These are phyloP conservation scores for Colletotrichum higginsianum DNA, from an alignment of 2,329 filamentous ascomycete genomes.

Conservation along the genomic window DNA sequence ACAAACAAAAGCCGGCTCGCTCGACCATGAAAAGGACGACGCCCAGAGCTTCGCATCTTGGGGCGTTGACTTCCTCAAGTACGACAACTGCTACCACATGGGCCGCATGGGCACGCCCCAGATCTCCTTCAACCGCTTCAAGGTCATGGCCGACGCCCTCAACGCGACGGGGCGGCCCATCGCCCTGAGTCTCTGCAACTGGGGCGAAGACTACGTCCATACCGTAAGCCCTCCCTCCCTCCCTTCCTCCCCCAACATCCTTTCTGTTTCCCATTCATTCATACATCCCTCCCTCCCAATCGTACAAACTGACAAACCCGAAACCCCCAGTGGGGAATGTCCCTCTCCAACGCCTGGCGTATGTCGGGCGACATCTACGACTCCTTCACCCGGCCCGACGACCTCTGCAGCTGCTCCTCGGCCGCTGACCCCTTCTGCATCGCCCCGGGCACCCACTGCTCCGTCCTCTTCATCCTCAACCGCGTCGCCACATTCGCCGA, in stretches of 20 bases:
- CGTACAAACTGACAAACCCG: slow-evolving; percentile 13
- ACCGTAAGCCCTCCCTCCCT: slow-evolving; percentile 14
- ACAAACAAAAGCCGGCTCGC: slow-evolving; percentile 55
- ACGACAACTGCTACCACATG: slow-evolving; percentile 62
- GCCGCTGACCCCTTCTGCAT: slow-evolving; percentile 46
- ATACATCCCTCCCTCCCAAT: neutral
- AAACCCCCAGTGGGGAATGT: slow-evolving; percentile 47
- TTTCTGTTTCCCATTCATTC: neutral
- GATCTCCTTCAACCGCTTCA: slow-evolving; percentile 49
- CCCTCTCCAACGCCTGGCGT: slow-evolving; percentile 52
- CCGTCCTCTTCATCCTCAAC: slow-evolving; percentile 49
- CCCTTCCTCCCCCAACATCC: too few relatives aligned
- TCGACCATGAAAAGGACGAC: slow-evolving; percentile 67
- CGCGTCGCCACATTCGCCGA: slow-evolving; percentile 45
- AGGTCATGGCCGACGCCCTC: slow-evolving; percentile 53
- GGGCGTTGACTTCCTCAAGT: slow-evolving; percentile 69
- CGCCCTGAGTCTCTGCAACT: slow-evolving; percentile 53
- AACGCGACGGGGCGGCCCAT: slow-evolving; percentile 51
- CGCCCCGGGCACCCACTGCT: slow-evolving; percentile 47
- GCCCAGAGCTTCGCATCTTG: slow-evolving; percentile 67
- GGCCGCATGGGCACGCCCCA: slow-evolving; percentile 47
- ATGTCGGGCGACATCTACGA: slow-evolving; percentile 54
- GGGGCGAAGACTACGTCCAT: slow-evolving; percentile 51
- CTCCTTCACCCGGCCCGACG: slow-evolving; percentile 51
- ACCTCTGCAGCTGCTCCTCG: slow-evolving; percentile 51